Base-by-base conservation (phyloP, 2,329 filamentous ascomycete species). In the Arthrobotrys sinensis region DNA sequence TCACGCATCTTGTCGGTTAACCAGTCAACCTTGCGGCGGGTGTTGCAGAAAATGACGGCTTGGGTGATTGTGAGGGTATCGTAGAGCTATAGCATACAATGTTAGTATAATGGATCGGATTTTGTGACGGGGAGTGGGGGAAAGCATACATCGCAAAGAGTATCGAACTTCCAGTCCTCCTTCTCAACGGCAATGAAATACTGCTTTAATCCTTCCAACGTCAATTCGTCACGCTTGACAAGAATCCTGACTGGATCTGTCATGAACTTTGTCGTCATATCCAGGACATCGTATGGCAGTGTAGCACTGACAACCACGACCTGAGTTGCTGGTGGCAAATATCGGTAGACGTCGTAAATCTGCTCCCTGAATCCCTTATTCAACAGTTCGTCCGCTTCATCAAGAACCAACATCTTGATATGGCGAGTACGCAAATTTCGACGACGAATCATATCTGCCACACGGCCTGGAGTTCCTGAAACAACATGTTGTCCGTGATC, bases 231-330 rank as follows among this genome's bases (percentile, higher is more conserved):
- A 91, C 94, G 94, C 90, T 98, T 97, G 85, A 98, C 95, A 28
- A 98, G 89, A 83, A 98, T 97, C 81, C 95, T 92, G 53, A 97
- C 95, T 0, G 95, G 95, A 83, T 98, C 95, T 28, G 93, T 97
- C 96, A 99, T 99, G 89, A 99, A 99, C 86, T 98, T 98, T 81
- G 95, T 98, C 36, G 96, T 99, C 92, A 99, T 97, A 85, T 98
- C 95, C 66, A 99, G 90, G 19, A 99, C 96, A 83, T 99, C 96
- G 87, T 98, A 96, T 53, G 96, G 96, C 38, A 99, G 91, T 3
- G 96, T 99, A 80, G 96, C 96, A 67, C 93, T 97, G 81, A 99
- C 93, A 32, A 99, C 93, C 1, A 98, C 96, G n/a, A 98, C 96
- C 85, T 99, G 96, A 0, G 96, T 99, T 4, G 95, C 94, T 28